phyloP scores from a whole-genome alignment of 176 grass and related monocot species.

The Eleusine coracana region DNA sequence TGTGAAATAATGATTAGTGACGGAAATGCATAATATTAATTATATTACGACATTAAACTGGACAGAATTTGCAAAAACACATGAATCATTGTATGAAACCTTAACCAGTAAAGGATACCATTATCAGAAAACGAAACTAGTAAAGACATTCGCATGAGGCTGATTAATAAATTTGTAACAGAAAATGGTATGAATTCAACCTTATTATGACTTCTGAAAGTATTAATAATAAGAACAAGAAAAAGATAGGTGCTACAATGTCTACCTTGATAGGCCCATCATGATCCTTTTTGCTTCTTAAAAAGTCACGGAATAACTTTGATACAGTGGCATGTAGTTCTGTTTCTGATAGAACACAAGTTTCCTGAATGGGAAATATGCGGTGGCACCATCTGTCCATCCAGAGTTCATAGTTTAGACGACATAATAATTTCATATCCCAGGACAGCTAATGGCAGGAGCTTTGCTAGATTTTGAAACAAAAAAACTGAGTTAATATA shows the following conservation, averaged over 20 bases:
- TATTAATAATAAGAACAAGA: background rate
- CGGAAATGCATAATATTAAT: background rate
- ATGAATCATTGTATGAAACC: slow-evolving; percentile 4
- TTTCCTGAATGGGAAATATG: slow-evolving; percentile 95
- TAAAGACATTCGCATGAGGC: background rate
- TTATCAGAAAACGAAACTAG: background rate
- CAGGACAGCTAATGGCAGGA: slow-evolving; percentile 11
- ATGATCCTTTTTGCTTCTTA: slow-evolving; percentile 46
- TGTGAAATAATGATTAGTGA: slow-evolving; percentile 1
- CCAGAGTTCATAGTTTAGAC: slow-evolving; percentile 27
- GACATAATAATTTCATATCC: background rate
- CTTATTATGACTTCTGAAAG: background rate
- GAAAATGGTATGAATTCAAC: slow-evolving; percentile 4
- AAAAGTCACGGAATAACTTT: slow-evolving; percentile 73
- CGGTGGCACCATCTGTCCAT: slow-evolving; percentile 93
- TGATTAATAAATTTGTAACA: background rate
- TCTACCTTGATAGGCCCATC: slow-evolving; percentile 68
- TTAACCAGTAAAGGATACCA: slow-evolving; percentile 4
- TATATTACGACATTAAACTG: slow-evolving; percentile 1
- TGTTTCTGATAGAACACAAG: slow-evolving; percentile 73
- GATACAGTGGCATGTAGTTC: slow-evolving; percentile 70
- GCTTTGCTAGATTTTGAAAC: slow-evolving; percentile 11
- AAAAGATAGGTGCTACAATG: slow-evolving; percentile 12
- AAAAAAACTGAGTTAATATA: background rate
- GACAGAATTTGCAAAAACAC: background rate